Evolutionary conservation across 768 basidiomycete genomes (phyloP).

Genomic region (Lentinula detonsa): DNA sequence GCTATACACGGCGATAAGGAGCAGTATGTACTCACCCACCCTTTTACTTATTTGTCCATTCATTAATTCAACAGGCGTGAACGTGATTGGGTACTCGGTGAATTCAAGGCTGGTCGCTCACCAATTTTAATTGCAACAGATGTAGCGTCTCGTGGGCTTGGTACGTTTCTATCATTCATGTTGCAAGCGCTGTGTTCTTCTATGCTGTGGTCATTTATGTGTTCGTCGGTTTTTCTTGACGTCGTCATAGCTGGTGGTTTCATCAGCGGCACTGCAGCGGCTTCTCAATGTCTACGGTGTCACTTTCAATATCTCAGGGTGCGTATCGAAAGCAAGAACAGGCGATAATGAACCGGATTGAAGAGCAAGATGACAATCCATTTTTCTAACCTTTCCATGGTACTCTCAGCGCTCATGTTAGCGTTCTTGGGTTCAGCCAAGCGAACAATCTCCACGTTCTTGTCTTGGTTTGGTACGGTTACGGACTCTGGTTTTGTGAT

Average conservation of each 20-base stretch:
- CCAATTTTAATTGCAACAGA: slow-evolving; percentile 99
- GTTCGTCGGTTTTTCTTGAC: slow-evolving; percentile 3
- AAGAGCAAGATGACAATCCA: slow-evolving; percentile 21
- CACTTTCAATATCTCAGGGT: slow-evolving; percentile 19
- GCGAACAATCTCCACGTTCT: slow-evolving; percentile 30
- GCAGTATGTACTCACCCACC: slow-evolving; percentile 57
- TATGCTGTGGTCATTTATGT: neutral
- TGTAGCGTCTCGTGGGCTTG: slow-evolving; percentile 98
- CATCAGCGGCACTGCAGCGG: neutral
- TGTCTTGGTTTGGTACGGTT: slow-evolving; percentile 48
- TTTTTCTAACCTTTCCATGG: slow-evolving; percentile 39
- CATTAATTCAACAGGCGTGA: slow-evolving; percentile 56
- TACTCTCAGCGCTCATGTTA: slow-evolving; percentile 13
- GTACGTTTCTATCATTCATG: slow-evolving; percentile 58
- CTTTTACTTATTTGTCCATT: neutral
- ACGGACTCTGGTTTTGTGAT: slow-evolving; percentile 33
- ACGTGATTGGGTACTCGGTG: slow-evolving; percentile 97
- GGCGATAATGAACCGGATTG: slow-evolving; percentile 26
- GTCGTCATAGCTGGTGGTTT: slow-evolving; percentile 5
- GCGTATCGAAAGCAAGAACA: slow-evolving; percentile 17
- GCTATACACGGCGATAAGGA: slow-evolving; percentile 99
- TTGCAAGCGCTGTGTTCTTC: slow-evolving; percentile 38
- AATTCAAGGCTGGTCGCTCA: slow-evolving; percentile 97
- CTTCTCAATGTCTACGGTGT: slow-evolving; percentile 11
- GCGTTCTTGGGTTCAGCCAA: slow-evolving; percentile 20